Percentiles rank a stretch among this genome's conserved stretches.
phyloP scores from a whole-genome alignment of 2,329 filamentous ascomycete genomes.

The Aspergillus texensis region DNA sequence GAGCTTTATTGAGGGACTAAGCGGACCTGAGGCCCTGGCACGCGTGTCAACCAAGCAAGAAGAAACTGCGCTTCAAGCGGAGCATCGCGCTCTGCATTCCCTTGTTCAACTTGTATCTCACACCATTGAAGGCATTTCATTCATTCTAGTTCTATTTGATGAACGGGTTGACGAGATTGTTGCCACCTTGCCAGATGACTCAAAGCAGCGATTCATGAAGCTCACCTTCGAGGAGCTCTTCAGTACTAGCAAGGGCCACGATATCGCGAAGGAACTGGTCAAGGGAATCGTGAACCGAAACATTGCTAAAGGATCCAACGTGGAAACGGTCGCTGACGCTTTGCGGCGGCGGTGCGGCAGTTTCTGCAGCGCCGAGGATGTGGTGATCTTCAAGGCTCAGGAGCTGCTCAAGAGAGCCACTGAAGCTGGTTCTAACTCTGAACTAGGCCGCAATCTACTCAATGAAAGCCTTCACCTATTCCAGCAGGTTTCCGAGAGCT shows the following conservation, averaged over 20 bases:
- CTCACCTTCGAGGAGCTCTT: constrained; percentile 90
- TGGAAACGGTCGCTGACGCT: constrained; percentile 96
- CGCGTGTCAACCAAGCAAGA: constrained; percentile 80
- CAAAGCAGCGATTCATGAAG: constrained; percentile 69
- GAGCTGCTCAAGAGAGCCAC: constrained; percentile 88
- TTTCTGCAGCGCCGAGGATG: constrained; percentile 96
- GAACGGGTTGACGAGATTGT: constrained; percentile 90
- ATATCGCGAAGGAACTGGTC: constrained; percentile 89
- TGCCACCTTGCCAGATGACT: constrained; percentile 69
- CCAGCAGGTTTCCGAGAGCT: constrained; percentile 79
- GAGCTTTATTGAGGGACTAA: constrained; percentile 87
- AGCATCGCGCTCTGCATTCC: constrained; percentile 88
- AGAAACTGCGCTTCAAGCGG: constrained; percentile 87
- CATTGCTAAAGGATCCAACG: constrained; percentile 94
- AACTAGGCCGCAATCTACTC: constrained; percentile 74
- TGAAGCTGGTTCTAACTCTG: constrained; percentile 74
- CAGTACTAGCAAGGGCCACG: constrained; percentile 74
- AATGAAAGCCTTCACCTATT: constrained; percentile 90
- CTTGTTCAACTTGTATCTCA: constrained; percentile 82
- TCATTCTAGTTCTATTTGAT: constrained; percentile 91
- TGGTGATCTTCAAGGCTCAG: constrained; percentile 97
- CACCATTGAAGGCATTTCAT: constrained; percentile 95
- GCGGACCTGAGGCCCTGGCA: constrained; percentile 84
- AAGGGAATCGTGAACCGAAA: constrained; percentile 98
- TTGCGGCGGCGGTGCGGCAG: constrained; percentile 87